Evolutionary conservation across 1,284 basidiomycete species (phyloP).

Genomic region (Cryptococcus sp.): DNA sequence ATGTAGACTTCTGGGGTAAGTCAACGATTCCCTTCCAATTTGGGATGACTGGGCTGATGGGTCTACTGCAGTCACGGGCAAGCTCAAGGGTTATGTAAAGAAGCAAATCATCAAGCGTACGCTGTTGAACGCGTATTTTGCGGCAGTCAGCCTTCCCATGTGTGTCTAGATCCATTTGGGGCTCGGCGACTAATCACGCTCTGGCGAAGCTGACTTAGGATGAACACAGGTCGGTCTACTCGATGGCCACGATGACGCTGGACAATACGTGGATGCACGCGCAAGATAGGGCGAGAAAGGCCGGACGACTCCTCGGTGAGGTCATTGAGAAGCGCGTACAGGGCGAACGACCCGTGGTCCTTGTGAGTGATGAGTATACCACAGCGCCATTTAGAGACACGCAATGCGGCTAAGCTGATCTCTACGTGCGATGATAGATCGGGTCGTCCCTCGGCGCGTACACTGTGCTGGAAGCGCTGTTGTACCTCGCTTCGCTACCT

Average conservation of each 20-base stretch:
- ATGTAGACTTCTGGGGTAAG: constrained; percentile 54
- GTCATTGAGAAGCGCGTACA: constrained; percentile 59
- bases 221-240: constrained; percentile 44
- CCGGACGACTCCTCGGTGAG: constrained; percentile 59
- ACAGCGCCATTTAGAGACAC: no score
- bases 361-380: constrained; percentile 52
- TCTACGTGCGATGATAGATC: constrained; percentile 42
- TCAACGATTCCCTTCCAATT: neutral
- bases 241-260: constrained; percentile 48
- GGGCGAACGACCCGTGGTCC: constrained; percentile 58
- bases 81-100: constrained; percentile 53
- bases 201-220: no score
- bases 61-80: constrained; percentile 27
- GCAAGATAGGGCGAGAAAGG: constrained; percentile 57
- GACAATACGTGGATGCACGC: constrained; percentile 55
- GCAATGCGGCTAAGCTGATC: neutral
- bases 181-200: no score
- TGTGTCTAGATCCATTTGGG: constrained; percentile 15
- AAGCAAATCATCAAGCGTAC: constrained; percentile 60
- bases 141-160: constrained; percentile 58
- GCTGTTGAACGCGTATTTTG: constrained; percentile 57
- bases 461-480: constrained; percentile 58
- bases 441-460: constrained; percentile 60
- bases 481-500: constrained; percentile 54
- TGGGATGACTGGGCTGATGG: neutral